A percentile compares a stretch with the other conserved stretches of the same genome.
Evolutionary conservation across 2,329 filamentous ascomycete species (phyloP).

Genomic region (Passalora sequoiae): DNA sequence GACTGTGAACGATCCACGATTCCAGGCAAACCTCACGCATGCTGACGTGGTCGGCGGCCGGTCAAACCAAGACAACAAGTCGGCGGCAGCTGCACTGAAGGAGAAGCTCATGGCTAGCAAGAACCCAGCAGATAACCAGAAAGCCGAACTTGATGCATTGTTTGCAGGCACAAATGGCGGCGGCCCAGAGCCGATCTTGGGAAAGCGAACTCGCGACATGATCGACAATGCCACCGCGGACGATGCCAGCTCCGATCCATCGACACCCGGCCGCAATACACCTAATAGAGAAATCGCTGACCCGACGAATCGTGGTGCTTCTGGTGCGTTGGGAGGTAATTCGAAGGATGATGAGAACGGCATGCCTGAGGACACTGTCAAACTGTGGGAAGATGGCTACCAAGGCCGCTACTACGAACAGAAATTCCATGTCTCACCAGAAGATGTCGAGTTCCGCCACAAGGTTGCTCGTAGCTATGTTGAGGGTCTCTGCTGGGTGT

Average conservation of each 20-base stretch:
- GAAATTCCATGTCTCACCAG: constrained; percentile 80
- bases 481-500: constrained; percentile 90
- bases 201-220: constrained; percentile 72
- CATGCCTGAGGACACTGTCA: constrained; percentile 71
- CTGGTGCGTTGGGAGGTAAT: constrained; percentile 36
- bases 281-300: constrained; percentile 38
- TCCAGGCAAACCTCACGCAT: constrained; percentile 63
- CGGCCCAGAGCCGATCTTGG: constrained; percentile 49
- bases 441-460: constrained; percentile 79
- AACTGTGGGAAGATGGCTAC: constrained; percentile 93
- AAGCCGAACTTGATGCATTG: constrained; percentile 28
- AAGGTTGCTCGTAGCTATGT: constrained; percentile 88
- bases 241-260: constrained; percentile 29
- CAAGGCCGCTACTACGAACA: constrained; percentile 94
- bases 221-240: constrained; percentile 54
- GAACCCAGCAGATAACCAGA: constrained; percentile 30
- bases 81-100: constrained; percentile 82
- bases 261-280: constrained; percentile 56
- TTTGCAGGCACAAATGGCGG: constrained; percentile 29
- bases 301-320: constrained; percentile 26
- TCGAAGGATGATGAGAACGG: constrained; percentile 53
- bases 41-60: constrained; percentile 69
- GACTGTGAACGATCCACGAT: constrained; percentile 49
- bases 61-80: constrained; percentile 79
- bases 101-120: constrained; percentile 60